phyloP scores from a whole-genome alignment of 441 rosid species.

The Jatropha podagrica region DNA sequence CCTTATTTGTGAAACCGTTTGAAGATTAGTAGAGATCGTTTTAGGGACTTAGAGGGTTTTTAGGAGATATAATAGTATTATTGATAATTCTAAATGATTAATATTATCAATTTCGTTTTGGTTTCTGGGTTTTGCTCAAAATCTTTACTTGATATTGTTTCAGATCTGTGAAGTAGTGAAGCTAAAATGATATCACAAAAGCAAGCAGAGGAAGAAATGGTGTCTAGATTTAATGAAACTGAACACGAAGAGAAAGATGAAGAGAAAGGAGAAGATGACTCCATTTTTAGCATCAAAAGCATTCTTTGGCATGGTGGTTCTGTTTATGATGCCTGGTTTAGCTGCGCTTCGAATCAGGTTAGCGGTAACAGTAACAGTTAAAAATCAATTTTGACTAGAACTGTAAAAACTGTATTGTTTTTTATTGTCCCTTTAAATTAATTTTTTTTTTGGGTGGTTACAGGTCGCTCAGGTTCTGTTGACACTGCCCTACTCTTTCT shows the following conservation, averaged over 20 bases:
- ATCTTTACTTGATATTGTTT: neutral
- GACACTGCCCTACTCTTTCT: conserved; percentile 92
- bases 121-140: conserved; percentile 24
- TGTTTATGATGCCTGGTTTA: conserved; percentile 98
- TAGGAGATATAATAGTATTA: too few relatives aligned
- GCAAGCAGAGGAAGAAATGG: conserved; percentile 66
- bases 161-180: conserved; percentile 22
- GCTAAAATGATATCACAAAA: conserved; percentile 40
- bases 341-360: conserved; percentile 94
- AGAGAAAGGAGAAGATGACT: conserved; percentile 31
- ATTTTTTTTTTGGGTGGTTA: neutral
- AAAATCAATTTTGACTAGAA: neutral
- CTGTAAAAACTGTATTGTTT: neutral
- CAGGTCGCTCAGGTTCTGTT: conserved; percentile 95
- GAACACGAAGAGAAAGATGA: conserved; percentile 34
- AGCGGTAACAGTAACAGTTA: neutral
- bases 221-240: conserved; percentile 43
- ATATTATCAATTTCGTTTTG: neutral
- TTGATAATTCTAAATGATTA: too few relatives aligned
- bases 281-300: conserved; percentile 57
- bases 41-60: too few relatives aligned
- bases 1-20: too few relatives aligned
- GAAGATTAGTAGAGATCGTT: too few relatives aligned
- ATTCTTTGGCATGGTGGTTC: conserved; percentile 98
- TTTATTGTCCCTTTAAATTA: neutral